Conservation (phyloP, 2,329 filamentous ascomycete genomes). For the Graphilbum sp. region DNA sequence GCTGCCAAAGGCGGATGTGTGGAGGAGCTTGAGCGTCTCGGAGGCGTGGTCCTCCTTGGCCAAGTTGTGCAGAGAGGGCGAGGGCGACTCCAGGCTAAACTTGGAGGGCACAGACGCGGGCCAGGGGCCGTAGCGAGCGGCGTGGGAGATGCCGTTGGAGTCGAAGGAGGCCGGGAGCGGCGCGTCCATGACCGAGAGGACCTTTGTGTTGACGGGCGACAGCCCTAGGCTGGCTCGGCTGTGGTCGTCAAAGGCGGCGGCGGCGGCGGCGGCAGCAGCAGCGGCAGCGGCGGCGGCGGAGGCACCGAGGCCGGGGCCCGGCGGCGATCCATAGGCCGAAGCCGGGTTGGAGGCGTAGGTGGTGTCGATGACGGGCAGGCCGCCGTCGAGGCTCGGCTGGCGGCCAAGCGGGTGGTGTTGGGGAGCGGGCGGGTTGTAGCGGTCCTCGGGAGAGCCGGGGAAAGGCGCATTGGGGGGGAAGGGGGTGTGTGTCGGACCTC, state of each 20-base stretch:
- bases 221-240: conserved; percentile 52
- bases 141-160: conserved; percentile 85
- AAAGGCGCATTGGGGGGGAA: conserved; percentile 8
- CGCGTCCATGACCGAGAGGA: conserved; percentile 80
- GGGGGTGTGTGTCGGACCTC: too few relatives aligned
- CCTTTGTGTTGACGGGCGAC: conserved; percentile 56
- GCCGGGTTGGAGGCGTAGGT: conserved; percentile 33
- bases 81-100: conserved; percentile 76
- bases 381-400: conserved; percentile 37
- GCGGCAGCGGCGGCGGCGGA: too few relatives aligned
- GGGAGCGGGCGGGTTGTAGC: conserved; percentile 10
- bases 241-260: conserved; percentile 28
- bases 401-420: conserved; percentile 22
- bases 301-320: conserved; percentile 31
- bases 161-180: conserved; percentile 90
- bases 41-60: conserved; percentile 43
- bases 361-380: conserved; percentile 41
- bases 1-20: conserved; percentile 51
- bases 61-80: conserved; percentile 52
- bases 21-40: conserved; percentile 46
- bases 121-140: conserved; percentile 76
- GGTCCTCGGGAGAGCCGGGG: conserved; percentile 15
- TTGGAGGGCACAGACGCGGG: conserved; percentile 85
- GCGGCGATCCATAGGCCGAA: conserved; percentile 63
- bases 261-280: background rate